Evolutionary conservation across 2,329 filamentous ascomycete genomes (phyloP).

Genomic region (Pseudogymnoascus sp.): DNA sequence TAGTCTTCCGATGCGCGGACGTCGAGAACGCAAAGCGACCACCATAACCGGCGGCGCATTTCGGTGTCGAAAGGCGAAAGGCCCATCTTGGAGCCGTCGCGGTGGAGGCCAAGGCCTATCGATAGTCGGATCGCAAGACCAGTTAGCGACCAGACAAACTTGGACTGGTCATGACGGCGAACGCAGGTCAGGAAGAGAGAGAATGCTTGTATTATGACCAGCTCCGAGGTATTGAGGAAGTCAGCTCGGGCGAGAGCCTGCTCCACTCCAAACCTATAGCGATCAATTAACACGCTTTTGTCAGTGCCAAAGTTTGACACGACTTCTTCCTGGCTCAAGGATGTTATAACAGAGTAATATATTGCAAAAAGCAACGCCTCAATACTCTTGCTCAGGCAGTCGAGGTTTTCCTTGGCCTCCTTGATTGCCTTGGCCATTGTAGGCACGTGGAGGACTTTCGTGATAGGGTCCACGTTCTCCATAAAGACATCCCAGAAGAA

Average conservation of each 20-base stretch:
- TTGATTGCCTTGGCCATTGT: conserved; percentile 56
- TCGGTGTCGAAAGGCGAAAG: conserved; percentile 54
- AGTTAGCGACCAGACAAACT: conserved; percentile 48
- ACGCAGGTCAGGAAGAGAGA: conserved; percentile 48
- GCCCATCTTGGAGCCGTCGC: conserved; percentile 48
- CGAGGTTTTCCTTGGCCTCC: conserved; percentile 51
- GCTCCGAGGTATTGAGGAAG: conserved; percentile 47
- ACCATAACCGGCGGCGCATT: conserved; percentile 53
- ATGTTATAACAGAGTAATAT: conserved; percentile 47
- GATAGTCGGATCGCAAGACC: conserved; percentile 52
- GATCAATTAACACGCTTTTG: conserved; percentile 36
- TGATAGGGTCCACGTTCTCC: conserved; percentile 66
- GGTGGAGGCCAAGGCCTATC: conserved; percentile 52
- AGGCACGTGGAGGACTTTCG: conserved; percentile 66
- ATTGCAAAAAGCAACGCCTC: conserved; percentile 48
- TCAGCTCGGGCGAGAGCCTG: conserved; percentile 48
- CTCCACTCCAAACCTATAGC: conserved; percentile 47
- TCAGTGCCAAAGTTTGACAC: conserved; percentile 34
- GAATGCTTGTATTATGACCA: conserved; percentile 48
- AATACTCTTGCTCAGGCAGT: conserved; percentile 42
- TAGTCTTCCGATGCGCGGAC: conserved; percentile 55
- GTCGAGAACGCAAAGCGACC: conserved; percentile 54
- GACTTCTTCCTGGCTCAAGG: conserved; percentile 26
- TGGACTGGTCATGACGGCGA: conserved; percentile 38
- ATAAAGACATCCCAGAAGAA: conserved; percentile 65